A percentile compares a stretch with the other conserved stretches of the same genome.
Evolutionary conservation across 2,329 filamentous ascomycete species (phyloP).

Genomic region (Aspergillus puulaauensis): DNA sequence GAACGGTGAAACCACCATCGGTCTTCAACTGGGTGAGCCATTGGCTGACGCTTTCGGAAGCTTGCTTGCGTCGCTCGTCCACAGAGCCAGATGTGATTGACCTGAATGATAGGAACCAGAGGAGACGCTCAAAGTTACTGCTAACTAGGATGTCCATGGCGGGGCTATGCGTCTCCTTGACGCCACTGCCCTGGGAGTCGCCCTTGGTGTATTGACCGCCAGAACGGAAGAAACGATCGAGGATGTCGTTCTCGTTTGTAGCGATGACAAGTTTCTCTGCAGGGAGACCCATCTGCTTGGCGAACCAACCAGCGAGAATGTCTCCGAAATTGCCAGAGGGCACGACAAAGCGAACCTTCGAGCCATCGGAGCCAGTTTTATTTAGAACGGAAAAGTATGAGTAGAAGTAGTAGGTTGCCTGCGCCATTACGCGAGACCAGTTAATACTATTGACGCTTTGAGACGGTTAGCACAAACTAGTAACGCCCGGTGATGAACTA

Average conservation of each 20-base stretch:
- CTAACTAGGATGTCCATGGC: slow-evolving; percentile 98
- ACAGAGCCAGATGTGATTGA: slow-evolving; percentile 51
- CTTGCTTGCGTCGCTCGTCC: slow-evolving; percentile 49
- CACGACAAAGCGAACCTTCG: slow-evolving; percentile 73
- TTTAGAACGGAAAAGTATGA: slow-evolving; percentile 80
- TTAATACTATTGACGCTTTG: slow-evolving; percentile 85
- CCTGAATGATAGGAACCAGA: slow-evolving; percentile 85
- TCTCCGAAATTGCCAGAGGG: slow-evolving; percentile 97
- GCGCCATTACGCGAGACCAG: slow-evolving; percentile 89
- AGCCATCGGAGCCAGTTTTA: slow-evolving; percentile 58
- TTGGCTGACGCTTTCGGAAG: slow-evolving; percentile 69
- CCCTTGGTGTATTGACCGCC: slow-evolving; percentile 83
- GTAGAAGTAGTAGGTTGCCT: slow-evolving; percentile 97
- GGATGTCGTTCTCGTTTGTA: slow-evolving; percentile 96
- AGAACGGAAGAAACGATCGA: slow-evolving; percentile 86
- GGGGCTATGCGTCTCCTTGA: slow-evolving; percentile 87
- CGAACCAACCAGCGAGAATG: slow-evolving; percentile 86
- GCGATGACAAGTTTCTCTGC: slow-evolving; percentile 85
- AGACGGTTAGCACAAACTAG: background rate
- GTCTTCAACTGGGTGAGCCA: slow-evolving; percentile 83
- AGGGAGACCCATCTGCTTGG: slow-evolving; percentile 84
- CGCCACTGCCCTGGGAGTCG: slow-evolving; percentile 61
- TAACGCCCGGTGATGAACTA: background rate
- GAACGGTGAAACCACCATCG: slow-evolving; percentile 79
- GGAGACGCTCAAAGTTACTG: slow-evolving; percentile 91